Conservation (phyloP, 1,139 yeast species). For the Arxiozyma telluris region DNA sequence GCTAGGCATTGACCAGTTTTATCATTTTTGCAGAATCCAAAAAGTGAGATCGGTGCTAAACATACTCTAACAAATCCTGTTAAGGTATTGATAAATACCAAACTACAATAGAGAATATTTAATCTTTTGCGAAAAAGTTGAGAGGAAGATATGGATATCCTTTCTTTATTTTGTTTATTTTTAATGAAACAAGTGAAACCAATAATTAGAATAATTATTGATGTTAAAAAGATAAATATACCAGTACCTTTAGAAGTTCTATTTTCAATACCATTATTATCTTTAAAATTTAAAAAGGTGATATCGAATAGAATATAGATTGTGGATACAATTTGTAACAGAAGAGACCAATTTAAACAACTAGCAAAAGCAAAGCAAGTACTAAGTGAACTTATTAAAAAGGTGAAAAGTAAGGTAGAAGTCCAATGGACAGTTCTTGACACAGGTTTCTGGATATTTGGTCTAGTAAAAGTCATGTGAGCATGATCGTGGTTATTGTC, state of each 20-base stretch:
- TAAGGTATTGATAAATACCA: slow-evolving; percentile 40
- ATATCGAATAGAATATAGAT: slow-evolving; percentile 49
- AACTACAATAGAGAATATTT: slow-evolving; percentile 35
- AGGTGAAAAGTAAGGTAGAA: slow-evolving; percentile 37
- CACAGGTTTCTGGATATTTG: slow-evolving; percentile 36
- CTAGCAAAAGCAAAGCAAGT: slow-evolving; percentile 49
- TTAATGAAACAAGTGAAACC: neutral
- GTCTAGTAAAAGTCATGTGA: slow-evolving; percentile 26
- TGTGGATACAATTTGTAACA: slow-evolving; percentile 41
- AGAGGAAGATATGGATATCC: neutral
- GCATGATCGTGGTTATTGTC: slow-evolving; percentile 15
- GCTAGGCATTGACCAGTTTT: slow-evolving; percentile 92
- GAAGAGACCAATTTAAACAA: slow-evolving; percentile 37
- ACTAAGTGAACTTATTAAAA: slow-evolving; percentile 48
- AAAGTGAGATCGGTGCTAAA: slow-evolving; percentile 72
- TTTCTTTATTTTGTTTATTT: neutral
- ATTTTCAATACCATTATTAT: slow-evolving; percentile 54
- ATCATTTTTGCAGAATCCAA: slow-evolving; percentile 70
- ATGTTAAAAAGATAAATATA: slow-evolving; percentile 33
- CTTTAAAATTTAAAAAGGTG: slow-evolving; percentile 51
- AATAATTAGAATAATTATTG: neutral
- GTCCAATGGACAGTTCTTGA: slow-evolving; percentile 61
- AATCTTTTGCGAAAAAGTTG: neutral
- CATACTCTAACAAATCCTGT: slow-evolving; percentile 64
- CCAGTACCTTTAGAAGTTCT: slow-evolving; percentile 57